phyloP scores from a whole-genome alignment of 228 moss, liverwort and hornwort genomes.

The Sphagnum fallax region DNA sequence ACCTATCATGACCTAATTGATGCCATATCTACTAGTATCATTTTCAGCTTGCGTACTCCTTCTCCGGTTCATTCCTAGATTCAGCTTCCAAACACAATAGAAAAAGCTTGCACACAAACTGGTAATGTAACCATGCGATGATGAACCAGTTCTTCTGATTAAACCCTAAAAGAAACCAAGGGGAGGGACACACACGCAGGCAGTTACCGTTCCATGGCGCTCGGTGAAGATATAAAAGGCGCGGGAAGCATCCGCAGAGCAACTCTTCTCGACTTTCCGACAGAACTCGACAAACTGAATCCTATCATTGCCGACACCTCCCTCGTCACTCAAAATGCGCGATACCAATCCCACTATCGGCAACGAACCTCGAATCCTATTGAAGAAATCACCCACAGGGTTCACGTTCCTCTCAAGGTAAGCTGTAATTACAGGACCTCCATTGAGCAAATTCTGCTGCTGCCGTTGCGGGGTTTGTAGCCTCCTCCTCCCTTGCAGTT shows the following conservation, averaged over 20 bases:
- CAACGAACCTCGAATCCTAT: slow-evolving; percentile 65
- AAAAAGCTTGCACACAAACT: too few relatives aligned
- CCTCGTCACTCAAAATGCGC: slow-evolving; percentile 85
- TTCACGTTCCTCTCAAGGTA: slow-evolving; percentile 63
- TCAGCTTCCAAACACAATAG: too few relatives aligned
- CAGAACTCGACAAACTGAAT: slow-evolving; percentile 88
- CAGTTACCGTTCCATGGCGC: slow-evolving; percentile 64
- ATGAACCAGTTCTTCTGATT: background rate
- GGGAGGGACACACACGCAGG: background rate
- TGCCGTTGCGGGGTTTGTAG: background rate
- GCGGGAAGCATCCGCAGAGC: slow-evolving; percentile 44
- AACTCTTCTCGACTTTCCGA: slow-evolving; percentile 66
- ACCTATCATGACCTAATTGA: too few relatives aligned
- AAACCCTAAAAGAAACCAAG: background rate
- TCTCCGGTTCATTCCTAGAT: too few relatives aligned
- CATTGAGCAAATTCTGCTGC: too few relatives aligned
- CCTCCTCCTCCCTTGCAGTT: slow-evolving; percentile 9
- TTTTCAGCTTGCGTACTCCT: too few relatives aligned
- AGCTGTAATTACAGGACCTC: slow-evolving; percentile 35
- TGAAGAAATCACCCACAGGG: slow-evolving; percentile 63
- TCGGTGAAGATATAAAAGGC: slow-evolving; percentile 73
- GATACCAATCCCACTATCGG: slow-evolving; percentile 83
- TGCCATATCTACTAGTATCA: too few relatives aligned
- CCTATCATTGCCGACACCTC: slow-evolving; percentile 83
- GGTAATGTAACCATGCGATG: background rate